These are phyloP conservation scores for Anthracocystis walkeri DNA, from an alignment of 1,284 basidiomycete genomes.

Conservation along the genomic window DNA sequence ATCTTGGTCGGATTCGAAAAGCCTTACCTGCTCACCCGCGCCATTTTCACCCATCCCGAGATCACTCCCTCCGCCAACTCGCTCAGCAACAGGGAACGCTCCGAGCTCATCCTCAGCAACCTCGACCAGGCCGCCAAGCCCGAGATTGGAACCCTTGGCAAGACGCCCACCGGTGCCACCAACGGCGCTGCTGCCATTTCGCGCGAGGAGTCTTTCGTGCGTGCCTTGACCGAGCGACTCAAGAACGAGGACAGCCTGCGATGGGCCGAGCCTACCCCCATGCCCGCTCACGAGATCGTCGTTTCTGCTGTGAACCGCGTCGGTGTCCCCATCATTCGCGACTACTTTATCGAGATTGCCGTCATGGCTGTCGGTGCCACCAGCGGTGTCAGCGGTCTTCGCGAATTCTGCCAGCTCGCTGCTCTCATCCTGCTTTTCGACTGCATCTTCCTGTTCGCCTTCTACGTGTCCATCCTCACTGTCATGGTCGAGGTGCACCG, in stretches of 20 bases:
- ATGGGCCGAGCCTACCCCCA: slow-evolving; percentile 71
- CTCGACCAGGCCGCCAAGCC: slow-evolving; percentile 45
- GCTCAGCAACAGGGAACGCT: slow-evolving; percentile 25
- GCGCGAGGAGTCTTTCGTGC: slow-evolving; percentile 63
- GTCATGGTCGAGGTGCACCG: slow-evolving; percentile 89
- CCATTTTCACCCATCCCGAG: slow-evolving; percentile 88
- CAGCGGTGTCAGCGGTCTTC: slow-evolving; percentile 87
- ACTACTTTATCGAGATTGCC: slow-evolving; percentile 91
- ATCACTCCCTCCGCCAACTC: slow-evolving; percentile 71
- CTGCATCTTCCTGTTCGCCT: slow-evolving; percentile 88
- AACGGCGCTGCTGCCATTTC: slow-evolving; percentile 38
- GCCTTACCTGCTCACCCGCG: slow-evolving; percentile 88
- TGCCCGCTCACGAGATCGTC: slow-evolving; percentile 84
- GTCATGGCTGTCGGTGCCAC: slow-evolving; percentile 89
- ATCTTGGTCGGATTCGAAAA: slow-evolving; percentile 99
- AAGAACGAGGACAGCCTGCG: slow-evolving; percentile 70
- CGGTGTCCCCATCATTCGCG: slow-evolving; percentile 86
- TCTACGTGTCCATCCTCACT: slow-evolving; percentile 87
- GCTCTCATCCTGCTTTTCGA: slow-evolving; percentile 87
- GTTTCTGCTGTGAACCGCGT: slow-evolving; percentile 83
- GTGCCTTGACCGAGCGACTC: slow-evolving; percentile 68
- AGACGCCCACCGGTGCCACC: slow-evolving; percentile 28
- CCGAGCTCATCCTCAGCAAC: slow-evolving; percentile 50
- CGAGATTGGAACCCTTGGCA: slow-evolving; percentile 39
- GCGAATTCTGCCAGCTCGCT: slow-evolving; percentile 94